Evolutionary conservation across 805 yeast species (phyloP).

Genomic region (Yarrowia bubula): DNA sequence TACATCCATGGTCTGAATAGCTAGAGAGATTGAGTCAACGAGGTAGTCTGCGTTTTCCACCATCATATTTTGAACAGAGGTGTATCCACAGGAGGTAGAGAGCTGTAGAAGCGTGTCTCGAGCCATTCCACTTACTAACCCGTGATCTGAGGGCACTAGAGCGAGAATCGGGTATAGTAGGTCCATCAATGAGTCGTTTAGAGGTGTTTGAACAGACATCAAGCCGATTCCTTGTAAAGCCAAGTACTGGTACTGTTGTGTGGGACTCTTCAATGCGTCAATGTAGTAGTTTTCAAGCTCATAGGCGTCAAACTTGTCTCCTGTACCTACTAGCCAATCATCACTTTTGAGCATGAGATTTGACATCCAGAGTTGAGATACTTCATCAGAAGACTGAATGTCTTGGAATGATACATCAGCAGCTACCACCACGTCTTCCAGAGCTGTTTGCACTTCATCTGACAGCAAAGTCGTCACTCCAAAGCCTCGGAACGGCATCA

Average conservation of each 20-base stretch:
- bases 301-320: slow-evolving; percentile 14
- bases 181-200: slow-evolving; percentile 62
- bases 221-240: slow-evolving; percentile 32
- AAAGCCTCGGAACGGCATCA: slow-evolving; percentile 2
- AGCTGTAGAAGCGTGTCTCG: slow-evolving; percentile 52
- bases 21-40: slow-evolving; percentile 71
- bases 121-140: slow-evolving; percentile 50
- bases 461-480: background rate
- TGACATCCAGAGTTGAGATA: background rate
- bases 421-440: slow-evolving; percentile 2
- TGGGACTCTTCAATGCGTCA: slow-evolving; percentile 27
- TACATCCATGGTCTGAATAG: slow-evolving; percentile 65
- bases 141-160: slow-evolving; percentile 58
- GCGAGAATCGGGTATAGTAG: slow-evolving; percentile 71
- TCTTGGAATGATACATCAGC: slow-evolving; percentile 9
- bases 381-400: background rate
- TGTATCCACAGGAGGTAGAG: slow-evolving; percentile 49
- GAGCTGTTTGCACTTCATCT: slow-evolving; percentile 2
- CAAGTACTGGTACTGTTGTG: slow-evolving; percentile 27
- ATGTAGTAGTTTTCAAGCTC: slow-evolving; percentile 29
- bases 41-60: slow-evolving; percentile 74
- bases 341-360: slow-evolving; percentile 13
- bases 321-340: slow-evolving; percentile 19
- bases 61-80: slow-evolving; percentile 55
- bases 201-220: slow-evolving; percentile 34